Percentiles rank a stretch among this genome's conserved stretches.
phyloP scores from a whole-genome alignment of 208 protist species.

The Wallacemonas sp. region DNA sequence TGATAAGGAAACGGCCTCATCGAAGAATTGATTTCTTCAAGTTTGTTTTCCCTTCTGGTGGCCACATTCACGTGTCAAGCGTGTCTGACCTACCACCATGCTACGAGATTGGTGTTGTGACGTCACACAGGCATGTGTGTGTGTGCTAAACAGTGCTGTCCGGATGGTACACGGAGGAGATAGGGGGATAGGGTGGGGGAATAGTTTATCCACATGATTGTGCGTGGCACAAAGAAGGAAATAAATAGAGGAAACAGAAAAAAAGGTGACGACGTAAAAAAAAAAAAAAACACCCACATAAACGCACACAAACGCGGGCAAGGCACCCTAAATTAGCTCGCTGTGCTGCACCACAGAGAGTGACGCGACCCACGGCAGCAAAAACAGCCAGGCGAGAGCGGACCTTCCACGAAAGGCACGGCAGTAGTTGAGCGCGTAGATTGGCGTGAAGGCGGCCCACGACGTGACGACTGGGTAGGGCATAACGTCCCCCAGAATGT shows the following conservation, averaged over 20 bases:
- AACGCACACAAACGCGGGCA: too few species aligned
- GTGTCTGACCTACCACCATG: too few species aligned
- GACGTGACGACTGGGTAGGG: slow-evolving; percentile 68
- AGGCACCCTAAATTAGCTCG: slow-evolving; percentile 55
- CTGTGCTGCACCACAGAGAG: slow-evolving; percentile 48
- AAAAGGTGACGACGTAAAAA: neutral
- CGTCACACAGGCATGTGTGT: too few species aligned
- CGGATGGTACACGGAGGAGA: too few species aligned
- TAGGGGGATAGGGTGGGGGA: neutral
- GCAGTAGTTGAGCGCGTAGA: slow-evolving; percentile 45
- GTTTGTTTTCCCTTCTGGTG: too few species aligned
- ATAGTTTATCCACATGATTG: too few species aligned
- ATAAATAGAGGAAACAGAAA: neutral
- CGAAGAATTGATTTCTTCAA: too few species aligned
- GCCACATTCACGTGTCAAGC: too few species aligned
- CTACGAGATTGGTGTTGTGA: too few species aligned
- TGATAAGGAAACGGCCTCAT: too few species aligned
- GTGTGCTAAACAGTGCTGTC: too few species aligned
- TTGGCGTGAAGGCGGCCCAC: slow-evolving; percentile 66
- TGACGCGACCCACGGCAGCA: slow-evolving; percentile 63
- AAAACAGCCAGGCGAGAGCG: slow-evolving; percentile 23
- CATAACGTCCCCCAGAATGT: slow-evolving; percentile 64
- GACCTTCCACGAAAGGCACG: slow-evolving; percentile 30
- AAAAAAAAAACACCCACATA: slow-evolving; percentile 25
- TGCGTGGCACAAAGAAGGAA: neutral